These are phyloP conservation scores for Phyllosticta paracitricarpa DNA, from an alignment of 2,329 filamentous ascomycete genomes.

Conservation along the genomic window DNA sequence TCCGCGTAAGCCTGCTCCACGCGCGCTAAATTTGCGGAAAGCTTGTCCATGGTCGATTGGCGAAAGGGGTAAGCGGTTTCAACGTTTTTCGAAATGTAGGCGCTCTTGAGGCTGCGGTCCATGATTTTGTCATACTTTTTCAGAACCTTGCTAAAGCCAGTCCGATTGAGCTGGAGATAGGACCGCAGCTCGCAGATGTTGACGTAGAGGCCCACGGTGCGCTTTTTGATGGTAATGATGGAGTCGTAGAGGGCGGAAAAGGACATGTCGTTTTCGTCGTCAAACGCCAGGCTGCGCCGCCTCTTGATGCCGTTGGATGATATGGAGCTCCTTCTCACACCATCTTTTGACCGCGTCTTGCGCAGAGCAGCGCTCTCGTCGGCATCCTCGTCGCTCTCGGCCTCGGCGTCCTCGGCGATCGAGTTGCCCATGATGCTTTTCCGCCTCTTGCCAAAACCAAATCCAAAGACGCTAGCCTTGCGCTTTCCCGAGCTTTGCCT, in stretches of 20 bases:
- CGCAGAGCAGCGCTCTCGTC: conserved; percentile 35
- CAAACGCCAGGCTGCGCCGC: conserved; percentile 55
- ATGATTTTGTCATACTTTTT: conserved; percentile 99
- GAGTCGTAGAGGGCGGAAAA: conserved; percentile 59
- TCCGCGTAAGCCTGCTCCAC: conserved; percentile 75
- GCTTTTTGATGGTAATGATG: conserved; percentile 84
- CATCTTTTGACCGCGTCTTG: conserved; percentile 25
- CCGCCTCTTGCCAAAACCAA: conserved; percentile 38
- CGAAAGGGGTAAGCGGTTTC: conserved; percentile 74
- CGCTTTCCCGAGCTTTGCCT: conserved; percentile 29
- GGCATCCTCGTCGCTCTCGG: conserved; percentile 54
- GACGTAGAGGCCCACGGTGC: conserved; percentile 78
- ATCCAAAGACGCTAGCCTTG: conserved; percentile 43
- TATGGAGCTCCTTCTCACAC: conserved; percentile 14
- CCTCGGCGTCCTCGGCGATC: conserved; percentile 45
- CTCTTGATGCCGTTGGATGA: conserved; percentile 24
- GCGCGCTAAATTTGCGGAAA: conserved; percentile 62
- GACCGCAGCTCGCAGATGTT: conserved; percentile 92
- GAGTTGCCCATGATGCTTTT: conserved; percentile 34
- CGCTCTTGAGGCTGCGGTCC: conserved; percentile 65
- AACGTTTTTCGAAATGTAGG: conserved; percentile 67
- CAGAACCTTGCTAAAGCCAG: conserved; percentile 88
- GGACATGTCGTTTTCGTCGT: conserved; percentile 70
- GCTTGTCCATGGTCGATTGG: conserved; percentile 55
- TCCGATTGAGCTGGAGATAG: conserved; percentile 91